These are phyloP conservation scores for Mimosa bimucronata DNA, from an alignment of 306 rosid species.

Conservation along the genomic window DNA sequence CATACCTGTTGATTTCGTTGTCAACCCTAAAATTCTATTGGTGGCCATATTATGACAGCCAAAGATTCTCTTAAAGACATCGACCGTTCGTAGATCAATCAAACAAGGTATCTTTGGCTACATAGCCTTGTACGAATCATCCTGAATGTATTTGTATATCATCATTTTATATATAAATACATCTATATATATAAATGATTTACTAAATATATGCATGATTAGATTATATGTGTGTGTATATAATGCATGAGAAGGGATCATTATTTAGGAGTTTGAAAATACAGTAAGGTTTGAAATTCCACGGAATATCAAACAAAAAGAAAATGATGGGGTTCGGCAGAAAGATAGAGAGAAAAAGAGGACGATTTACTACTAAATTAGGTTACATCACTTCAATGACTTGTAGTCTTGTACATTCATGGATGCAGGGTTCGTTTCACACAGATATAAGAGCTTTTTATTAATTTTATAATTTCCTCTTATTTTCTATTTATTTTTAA, in stretches of 20 bases:
- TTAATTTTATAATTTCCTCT: not conserved
- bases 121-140: conserved; percentile 6
- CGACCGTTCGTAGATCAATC: conserved; percentile 61
- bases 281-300: not conserved
- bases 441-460: not conserved
- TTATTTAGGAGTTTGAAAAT: not conserved
- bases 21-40: conserved; percentile 60
- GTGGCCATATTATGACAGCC: conserved; percentile 66
- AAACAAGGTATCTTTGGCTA: conserved; percentile 39
- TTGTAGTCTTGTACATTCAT: not conserved
- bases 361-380: not conserved
- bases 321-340: conserved; percentile 9
- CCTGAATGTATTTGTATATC: not conserved
- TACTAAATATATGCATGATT: not conserved
- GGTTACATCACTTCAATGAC: conserved; percentile 37
- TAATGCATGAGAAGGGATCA: not conserved
- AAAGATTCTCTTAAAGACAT: conserved; percentile 63
- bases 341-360: not conserved
- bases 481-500: not conserved
- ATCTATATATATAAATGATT: not conserved
- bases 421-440: not conserved
- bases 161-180: not conserved
- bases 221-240: not conserved
- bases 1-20: conserved; percentile 48
- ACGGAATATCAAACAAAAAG: conserved; percentile 19